phyloP scores from a whole-genome alignment of 331 rosid genomes.

The Saraca asoca region DNA sequence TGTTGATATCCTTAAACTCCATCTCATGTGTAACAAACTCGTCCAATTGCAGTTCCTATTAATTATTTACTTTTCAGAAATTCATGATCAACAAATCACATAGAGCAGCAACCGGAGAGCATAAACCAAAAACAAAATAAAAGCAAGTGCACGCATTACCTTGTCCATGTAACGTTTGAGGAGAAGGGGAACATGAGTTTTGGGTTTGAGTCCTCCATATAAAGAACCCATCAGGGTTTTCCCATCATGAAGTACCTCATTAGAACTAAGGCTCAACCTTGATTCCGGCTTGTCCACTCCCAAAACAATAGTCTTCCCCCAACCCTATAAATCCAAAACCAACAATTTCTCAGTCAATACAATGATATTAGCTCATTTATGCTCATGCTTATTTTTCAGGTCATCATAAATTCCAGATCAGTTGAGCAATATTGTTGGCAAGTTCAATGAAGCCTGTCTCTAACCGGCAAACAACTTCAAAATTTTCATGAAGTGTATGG shows the following conservation, averaged over 20 bases:
- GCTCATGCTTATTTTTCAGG: too few relatives aligned
- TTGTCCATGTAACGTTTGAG: slow-evolving; percentile 68
- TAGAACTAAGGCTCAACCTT: slow-evolving; percentile 43
- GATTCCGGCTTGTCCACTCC: slow-evolving; percentile 76
- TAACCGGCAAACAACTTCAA: not conserved
- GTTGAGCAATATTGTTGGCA: not conserved
- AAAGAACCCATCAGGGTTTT: slow-evolving; percentile 65
- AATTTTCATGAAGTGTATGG: not conserved
- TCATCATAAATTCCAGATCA: not conserved
- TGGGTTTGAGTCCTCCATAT: slow-evolving; percentile 82
- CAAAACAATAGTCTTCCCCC: slow-evolving; percentile 82
- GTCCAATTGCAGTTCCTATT: slow-evolving; percentile 66
- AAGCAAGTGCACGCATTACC: slow-evolving; percentile 44
- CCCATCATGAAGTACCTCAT: slow-evolving; percentile 51
- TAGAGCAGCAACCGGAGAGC: not conserved
- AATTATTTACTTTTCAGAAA: not conserved
- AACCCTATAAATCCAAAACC: slow-evolving; percentile 52
- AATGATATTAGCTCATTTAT: not conserved
- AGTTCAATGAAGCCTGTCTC: not conserved
- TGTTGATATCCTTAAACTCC: slow-evolving; percentile 68
- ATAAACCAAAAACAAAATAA: not conserved
- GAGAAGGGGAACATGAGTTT: slow-evolving; percentile 70
- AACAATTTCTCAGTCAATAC: slow-evolving; percentile 11
- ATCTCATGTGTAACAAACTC: slow-evolving; percentile 71
- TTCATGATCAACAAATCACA: not conserved